These are phyloP conservation scores for Ophiostoma populinum DNA, from an alignment of 2,329 filamentous ascomycete genomes.

Conservation along the genomic window DNA sequence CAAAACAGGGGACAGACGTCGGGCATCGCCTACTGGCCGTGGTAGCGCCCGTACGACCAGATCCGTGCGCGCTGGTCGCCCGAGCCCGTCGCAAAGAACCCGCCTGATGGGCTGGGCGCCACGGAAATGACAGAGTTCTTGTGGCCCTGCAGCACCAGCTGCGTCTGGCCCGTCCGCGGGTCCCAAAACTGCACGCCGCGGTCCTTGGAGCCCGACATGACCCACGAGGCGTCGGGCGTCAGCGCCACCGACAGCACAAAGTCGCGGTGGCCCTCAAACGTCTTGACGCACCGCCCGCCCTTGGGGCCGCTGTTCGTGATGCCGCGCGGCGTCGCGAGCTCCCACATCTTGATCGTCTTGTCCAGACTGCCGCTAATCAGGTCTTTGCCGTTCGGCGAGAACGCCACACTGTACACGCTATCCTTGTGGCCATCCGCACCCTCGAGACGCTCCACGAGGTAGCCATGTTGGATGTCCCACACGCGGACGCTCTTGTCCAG, in stretches of 20 bases:
- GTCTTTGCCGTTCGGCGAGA: slow-evolving; percentile 82
- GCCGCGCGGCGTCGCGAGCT: slow-evolving; percentile 58
- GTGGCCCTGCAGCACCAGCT: slow-evolving; percentile 96
- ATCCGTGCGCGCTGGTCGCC: slow-evolving; percentile 96
- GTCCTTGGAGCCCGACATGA: slow-evolving; percentile 94
- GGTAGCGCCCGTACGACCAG: slow-evolving; percentile 57
- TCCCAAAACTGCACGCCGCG: slow-evolving; percentile 98
- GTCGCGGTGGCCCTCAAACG: slow-evolving; percentile 94
- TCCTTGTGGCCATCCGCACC: slow-evolving; percentile 92
- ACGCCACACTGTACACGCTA: slow-evolving; percentile 90
- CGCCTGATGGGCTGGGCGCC: slow-evolving; percentile 74
- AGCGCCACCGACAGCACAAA: slow-evolving; percentile 93
- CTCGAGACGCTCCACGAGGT: slow-evolving; percentile 79
- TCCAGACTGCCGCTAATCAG: slow-evolving; percentile 90
- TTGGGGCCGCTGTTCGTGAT: slow-evolving; percentile 52
- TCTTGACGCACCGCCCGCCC: slow-evolving; percentile 85
- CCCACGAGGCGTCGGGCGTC: slow-evolving; percentile 87
- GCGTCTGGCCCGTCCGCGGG: slow-evolving; percentile 76
- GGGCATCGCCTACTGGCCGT: slow-evolving; percentile 7
- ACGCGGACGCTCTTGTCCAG: slow-evolving; percentile 96
- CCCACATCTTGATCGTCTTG: slow-evolving; percentile 99
- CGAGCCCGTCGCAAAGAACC: slow-evolving; percentile 86
- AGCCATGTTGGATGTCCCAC: slow-evolving; percentile 80
- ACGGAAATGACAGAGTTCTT: slow-evolving; percentile 99
- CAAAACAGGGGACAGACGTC: neutral